Percentiles rank a stretch among this genome's conserved stretches.
Evolutionary conservation across 2,329 filamentous ascomycete genomes (phyloP).

Genomic region (Sporothrix dimorphospora): DNA sequence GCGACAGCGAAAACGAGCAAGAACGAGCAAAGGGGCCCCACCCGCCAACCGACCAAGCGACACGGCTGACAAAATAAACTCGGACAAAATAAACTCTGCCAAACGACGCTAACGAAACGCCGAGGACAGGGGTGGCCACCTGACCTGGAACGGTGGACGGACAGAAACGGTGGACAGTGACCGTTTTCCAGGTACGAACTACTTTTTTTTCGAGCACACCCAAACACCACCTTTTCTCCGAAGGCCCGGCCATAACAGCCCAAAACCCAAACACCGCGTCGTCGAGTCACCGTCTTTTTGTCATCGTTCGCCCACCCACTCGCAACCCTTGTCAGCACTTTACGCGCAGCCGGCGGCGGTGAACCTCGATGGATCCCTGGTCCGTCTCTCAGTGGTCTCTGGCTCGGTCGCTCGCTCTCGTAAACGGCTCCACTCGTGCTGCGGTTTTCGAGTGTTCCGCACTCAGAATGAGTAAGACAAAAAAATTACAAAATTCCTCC

Average conservation of each 20-base stretch:
- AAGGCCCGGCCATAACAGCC: slow-evolving; percentile 11
- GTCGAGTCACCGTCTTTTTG: slow-evolving; percentile 6
- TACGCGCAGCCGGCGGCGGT: slow-evolving; percentile 5
- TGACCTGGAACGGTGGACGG: not conserved
- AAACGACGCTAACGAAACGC: slow-evolving; percentile 20
- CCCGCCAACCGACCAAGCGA: slow-evolving; percentile 11
- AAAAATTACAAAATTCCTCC: not conserved
- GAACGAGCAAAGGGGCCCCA: not conserved
- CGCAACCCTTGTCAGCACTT: not conserved
- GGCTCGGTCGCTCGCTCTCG: not conserved
- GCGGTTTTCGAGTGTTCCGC: not conserved
- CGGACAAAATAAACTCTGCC: not conserved
- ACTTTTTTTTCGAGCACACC: not conserved
- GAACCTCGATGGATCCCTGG: slow-evolving; percentile 5
- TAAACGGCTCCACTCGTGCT: not conserved
- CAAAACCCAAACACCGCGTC: slow-evolving; percentile 6
- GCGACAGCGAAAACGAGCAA: slow-evolving; percentile 14
- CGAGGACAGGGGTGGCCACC: not conserved
- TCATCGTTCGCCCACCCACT: no score
- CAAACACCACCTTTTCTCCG: slow-evolving; percentile 11
- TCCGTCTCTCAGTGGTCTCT: not conserved
- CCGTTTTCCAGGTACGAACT: not conserved
- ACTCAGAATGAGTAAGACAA: slow-evolving; percentile 23
- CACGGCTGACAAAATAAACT: slow-evolving; percentile 29
- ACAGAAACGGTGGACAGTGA: not conserved